A percentile compares a stretch with the other conserved stretches of the same genome.
phyloP scores from a whole-genome alignment of 2,329 filamentous ascomycete species.

The Cytospora chrysosperma region DNA sequence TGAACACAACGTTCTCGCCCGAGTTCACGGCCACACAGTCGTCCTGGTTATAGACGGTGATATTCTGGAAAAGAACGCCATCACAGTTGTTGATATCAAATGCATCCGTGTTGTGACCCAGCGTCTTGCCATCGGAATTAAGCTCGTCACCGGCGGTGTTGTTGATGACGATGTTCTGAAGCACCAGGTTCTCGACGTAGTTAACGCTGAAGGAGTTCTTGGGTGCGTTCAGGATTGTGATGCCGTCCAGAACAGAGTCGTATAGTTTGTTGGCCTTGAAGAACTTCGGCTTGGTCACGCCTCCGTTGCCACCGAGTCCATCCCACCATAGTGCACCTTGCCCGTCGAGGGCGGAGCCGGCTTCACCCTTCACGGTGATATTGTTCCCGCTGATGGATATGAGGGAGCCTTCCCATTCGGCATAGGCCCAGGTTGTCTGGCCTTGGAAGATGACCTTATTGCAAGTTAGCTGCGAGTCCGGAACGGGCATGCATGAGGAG shows the following conservation, averaged over 20 bases:
- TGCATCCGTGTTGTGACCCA: slow-evolving; percentile 55
- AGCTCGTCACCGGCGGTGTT: slow-evolving; percentile 47
- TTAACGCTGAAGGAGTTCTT: slow-evolving; percentile 52
- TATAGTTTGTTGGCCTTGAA: slow-evolving; percentile 55
- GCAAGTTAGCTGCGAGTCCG: neutral
- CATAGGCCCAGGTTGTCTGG: slow-evolving; percentile 65
- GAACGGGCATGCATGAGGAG: neutral
- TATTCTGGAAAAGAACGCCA: slow-evolving; percentile 49
- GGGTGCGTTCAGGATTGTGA: slow-evolving; percentile 55
- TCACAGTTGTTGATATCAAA: slow-evolving; percentile 49
- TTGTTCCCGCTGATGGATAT: slow-evolving; percentile 58
- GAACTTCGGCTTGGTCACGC: slow-evolving; percentile 63
- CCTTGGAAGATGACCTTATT: slow-evolving; percentile 59
- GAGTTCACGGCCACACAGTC: slow-evolving; percentile 61
- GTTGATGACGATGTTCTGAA: slow-evolving; percentile 55
- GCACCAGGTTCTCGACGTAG: slow-evolving; percentile 40
- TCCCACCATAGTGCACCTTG: slow-evolving; percentile 62
- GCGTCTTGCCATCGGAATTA: slow-evolving; percentile 36
- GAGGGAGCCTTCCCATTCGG: slow-evolving; percentile 64
- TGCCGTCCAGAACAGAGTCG: slow-evolving; percentile 46
- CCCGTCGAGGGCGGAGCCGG: slow-evolving; percentile 54
- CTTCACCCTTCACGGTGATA: slow-evolving; percentile 52
- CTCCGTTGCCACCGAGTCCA: slow-evolving; percentile 51
- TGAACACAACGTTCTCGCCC: slow-evolving; percentile 43
- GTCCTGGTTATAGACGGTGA: slow-evolving; percentile 57